phyloP scores from a whole-genome alignment of 805 yeast species.

The Ogataea salicorniae region DNA sequence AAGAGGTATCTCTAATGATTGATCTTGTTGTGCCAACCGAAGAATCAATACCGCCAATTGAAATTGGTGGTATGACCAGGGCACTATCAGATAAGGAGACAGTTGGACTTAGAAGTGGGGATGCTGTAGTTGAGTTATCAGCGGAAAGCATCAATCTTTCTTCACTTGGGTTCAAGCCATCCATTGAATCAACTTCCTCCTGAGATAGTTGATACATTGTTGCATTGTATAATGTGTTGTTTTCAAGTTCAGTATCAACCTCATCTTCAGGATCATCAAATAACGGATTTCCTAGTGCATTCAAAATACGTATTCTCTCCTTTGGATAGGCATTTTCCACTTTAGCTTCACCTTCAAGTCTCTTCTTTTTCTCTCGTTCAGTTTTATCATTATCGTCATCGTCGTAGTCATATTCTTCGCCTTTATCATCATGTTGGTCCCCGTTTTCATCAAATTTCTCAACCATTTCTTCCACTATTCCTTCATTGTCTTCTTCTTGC shows the following conservation, averaged over 20 bases:
- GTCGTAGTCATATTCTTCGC: constrained; percentile 1
- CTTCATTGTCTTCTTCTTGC: neutral
- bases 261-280: constrained; percentile 11
- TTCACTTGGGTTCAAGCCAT: constrained; percentile 1
- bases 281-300: neutral
- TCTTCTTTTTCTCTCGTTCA: neutral
- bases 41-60: neutral
- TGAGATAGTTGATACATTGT: constrained; percentile 22
- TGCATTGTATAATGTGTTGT: constrained; percentile 28
- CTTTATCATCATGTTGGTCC: neutral
- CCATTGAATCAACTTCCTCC: constrained; percentile 14
- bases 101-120: neutral
- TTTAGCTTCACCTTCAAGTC: neutral
- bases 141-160: constrained; percentile 20
- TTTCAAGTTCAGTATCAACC: constrained; percentile 23
- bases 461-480: neutral
- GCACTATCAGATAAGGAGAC: no score
- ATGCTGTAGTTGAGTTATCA: neutral
- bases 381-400: neutral
- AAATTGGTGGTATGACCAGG: neutral
- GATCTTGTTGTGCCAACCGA: neutral
- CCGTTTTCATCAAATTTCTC: neutral
- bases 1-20: neutral
- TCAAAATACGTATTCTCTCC: neutral
- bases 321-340: constrained; percentile 1